Evolutionary conservation across 2,329 filamentous ascomycete species (phyloP), one percentile per base, ranked within the genome.

Genomic region (Ramularia endophylla): DNA sequence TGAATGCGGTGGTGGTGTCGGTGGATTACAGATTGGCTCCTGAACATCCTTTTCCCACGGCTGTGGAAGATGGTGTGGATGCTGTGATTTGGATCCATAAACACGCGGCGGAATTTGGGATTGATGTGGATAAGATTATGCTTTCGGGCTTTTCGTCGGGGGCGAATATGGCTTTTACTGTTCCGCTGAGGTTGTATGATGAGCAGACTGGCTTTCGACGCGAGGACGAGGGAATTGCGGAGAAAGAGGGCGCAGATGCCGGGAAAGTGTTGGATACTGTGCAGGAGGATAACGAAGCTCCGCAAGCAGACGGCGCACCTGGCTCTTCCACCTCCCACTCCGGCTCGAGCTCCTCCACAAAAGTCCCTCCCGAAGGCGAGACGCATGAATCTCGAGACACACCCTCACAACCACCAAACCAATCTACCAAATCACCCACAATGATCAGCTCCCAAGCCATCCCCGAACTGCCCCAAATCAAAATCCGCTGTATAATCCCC

Each of bases 61-160:
- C 78, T 0, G 77, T 81, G 2, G 78, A 82, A 49, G 78, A 83
- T 47, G 77, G 77, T 15, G 77, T 77, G 5, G 77, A 79, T 43
- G 75, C 78, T 2, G 62, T 83, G 15, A 62, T 80, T 4, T 80
- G 76, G 59, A 66, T 81, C 4, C 70, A 75, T 25, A 61, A 70
- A 20, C 65, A 81, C 53, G 75, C 77, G 0, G 62, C 68, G 4
- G 73, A 78, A 38, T 60, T 81, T 22, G 69, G 72, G 27, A 65
- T 83, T 28, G 77, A 82, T 53, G 60, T 71, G 2, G 69, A 72
- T 20, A 74, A 75, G 39, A 72, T 81, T 36, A 73, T 72, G 1
- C 62, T 82, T 4, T 76, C 72, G 18, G 78, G 78, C 16, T 83
- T 83, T 62, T 80, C 75, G 1, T 77, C 76, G 1, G 78, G 78